A percentile compares a stretch with the other conserved stretches of the same genome.
These are phyloP conservation scores for Botrytis porri DNA, from an alignment of 2,329 filamentous ascomycete genomes.

Conservation along the genomic window DNA sequence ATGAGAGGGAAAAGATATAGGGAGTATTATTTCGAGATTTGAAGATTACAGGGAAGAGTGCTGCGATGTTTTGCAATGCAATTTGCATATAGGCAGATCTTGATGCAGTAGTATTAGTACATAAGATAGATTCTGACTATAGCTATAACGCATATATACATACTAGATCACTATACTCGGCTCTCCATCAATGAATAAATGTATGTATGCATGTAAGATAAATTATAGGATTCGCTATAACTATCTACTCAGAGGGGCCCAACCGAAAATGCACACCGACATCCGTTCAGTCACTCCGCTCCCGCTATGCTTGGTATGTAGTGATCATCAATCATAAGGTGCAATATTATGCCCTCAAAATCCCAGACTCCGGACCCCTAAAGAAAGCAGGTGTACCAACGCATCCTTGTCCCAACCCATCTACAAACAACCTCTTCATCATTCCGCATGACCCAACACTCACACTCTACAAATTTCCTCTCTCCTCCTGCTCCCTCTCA, in stretches of 20 bases:
- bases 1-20: background rate
- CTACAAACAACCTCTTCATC: background rate
- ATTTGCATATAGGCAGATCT: background rate
- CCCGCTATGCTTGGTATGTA: background rate
- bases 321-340: background rate
- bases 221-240: background rate
- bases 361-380: background rate
- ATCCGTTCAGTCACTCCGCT: background rate
- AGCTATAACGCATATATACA: background rate
- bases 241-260: background rate
- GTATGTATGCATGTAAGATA: background rate
- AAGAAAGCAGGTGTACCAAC: background rate
- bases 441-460: too few relatives aligned
- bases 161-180: background rate
- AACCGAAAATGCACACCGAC: background rate
- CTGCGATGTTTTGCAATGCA: background rate
- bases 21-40: background rate
- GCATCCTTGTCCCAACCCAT: background rate
- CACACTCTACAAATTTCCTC: conserved; percentile 70
- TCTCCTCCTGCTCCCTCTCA: conserved; percentile 82
- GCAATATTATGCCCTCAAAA: background rate
- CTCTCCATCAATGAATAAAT: background rate
- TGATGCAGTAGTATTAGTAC: background rate
- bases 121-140: background rate
- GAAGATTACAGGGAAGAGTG: background rate